A percentile compares a stretch with the other conserved stretches of the same genome.
phyloP scores from a whole-genome alignment of 1,284 basidiomycete species.

The Puccinia hordei region DNA sequence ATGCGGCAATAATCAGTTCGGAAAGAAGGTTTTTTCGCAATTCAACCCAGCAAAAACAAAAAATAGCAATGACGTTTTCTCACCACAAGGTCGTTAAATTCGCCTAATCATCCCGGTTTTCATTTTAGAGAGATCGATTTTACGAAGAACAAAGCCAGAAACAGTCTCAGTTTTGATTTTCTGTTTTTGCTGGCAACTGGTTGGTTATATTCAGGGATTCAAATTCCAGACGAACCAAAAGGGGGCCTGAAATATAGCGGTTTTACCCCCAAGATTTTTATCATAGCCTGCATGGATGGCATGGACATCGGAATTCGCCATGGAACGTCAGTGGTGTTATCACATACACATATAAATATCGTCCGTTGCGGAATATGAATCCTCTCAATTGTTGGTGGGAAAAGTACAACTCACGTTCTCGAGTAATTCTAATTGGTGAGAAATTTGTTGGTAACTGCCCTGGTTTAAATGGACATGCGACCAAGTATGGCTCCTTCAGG shows the following conservation, averaged over 20 bases:
- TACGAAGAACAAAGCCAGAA: not conserved
- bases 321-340: too few relatives aligned
- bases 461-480: conserved; percentile 55
- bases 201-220: not conserved
- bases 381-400: not conserved
- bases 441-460: conserved; percentile 53
- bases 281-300: conserved; percentile 53
- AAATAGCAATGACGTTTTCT: not conserved
- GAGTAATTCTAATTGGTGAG: conserved; percentile 53
- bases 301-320: not conserved
- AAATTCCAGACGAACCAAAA: conserved; percentile 33
- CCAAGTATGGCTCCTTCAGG: conserved; percentile 54
- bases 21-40: not conserved
- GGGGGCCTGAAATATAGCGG: conserved; percentile 55
- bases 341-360: too few relatives aligned
- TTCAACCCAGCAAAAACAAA: too few relatives aligned
- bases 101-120: conserved; percentile 51
- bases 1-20: not conserved
- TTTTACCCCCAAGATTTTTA: conserved; percentile 57
- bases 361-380: not conserved
- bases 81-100: conserved; percentile 48
- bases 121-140: conserved; percentile 24
- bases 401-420: conserved; percentile 32
- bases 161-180: not conserved
- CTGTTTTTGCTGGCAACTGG: not conserved